Percentiles rank a stretch among this genome's conserved stretches.
phyloP scores from a whole-genome alignment of 345 rosid genomes.

The Acer negundo region DNA sequence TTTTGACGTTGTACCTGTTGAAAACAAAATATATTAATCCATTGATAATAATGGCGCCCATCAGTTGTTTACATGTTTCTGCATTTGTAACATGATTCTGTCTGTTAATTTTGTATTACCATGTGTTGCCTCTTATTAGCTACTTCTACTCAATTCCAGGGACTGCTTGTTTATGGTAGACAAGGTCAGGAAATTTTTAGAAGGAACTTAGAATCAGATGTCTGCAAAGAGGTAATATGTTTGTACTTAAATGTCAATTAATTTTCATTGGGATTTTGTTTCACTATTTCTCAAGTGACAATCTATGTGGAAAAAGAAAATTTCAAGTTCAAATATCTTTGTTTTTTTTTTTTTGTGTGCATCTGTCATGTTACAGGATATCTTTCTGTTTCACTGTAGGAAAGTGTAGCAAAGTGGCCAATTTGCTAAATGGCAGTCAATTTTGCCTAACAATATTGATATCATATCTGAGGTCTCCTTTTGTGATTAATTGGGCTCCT shows the following conservation, averaged over 20 bases:
- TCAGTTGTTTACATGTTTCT: not conserved
- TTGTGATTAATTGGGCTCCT: not conserved
- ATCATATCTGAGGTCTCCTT: not conserved
- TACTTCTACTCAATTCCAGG: constrained; percentile 51
- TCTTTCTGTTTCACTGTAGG: not conserved
- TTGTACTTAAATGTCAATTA: constrained; percentile 1
- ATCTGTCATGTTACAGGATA: not conserved
- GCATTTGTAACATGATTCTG: not conserved
- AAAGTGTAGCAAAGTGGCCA: not conserved
- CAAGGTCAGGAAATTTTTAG: constrained; percentile 82
- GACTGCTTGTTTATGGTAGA: constrained; percentile 91
- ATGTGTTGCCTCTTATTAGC: constrained; percentile 19
- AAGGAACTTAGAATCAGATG: constrained; percentile 68
- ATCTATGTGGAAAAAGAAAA: not conserved
- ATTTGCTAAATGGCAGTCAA: not conserved
- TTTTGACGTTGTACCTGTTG: constrained; percentile 2
- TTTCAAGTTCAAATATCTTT: not conserved
- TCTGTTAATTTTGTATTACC: not conserved
- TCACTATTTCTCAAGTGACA: not conserved
- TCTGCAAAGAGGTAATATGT: constrained; percentile 82
- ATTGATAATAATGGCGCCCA: not conserved
- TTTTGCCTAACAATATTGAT: constrained; percentile 12
- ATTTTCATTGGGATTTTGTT: not conserved
- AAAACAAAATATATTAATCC: not conserved
- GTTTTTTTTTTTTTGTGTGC: not conserved